Evolutionary conservation across 1,284 basidiomycete species (phyloP), one percentile per base, ranked within the genome.

Genomic region (Rhodotorula sp.): DNA sequence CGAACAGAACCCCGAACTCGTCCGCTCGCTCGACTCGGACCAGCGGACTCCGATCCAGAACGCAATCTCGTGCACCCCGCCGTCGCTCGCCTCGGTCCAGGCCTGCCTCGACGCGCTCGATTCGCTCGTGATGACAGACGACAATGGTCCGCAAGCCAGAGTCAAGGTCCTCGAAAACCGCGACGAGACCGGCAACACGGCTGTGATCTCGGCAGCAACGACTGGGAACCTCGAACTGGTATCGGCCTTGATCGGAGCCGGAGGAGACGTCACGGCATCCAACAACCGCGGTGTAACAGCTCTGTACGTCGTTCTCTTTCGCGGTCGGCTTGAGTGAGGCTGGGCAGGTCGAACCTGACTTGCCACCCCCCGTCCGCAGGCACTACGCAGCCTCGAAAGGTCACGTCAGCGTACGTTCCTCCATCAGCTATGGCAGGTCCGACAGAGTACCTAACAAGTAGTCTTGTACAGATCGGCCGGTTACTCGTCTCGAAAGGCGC

Each of bases 341-440:
- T 4, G 14, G 28, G 21, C 1, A 28, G 26, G 14, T 23, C 56
- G 7, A 26, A 38, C 5, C 48, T 61, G 48, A 61, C 48, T 18
- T 16, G 23, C 8, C 28, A 18, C 16, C 0, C 52, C 28, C 16
- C 5, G 2, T 48, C 48, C 18, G 45, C 75, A 94, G 93, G 79
- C 93, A 97, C 82, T 97, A 97, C 78, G 93, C 93, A 45, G 94
- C 93, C 55, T 97, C 93, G 26, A 97, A 95, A 81, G 90, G 92
- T 58, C 89, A 89, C 62, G 87, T 93, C 67, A 88, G 92, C 79
- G 93, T 93, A 80, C 75, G 86, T 26, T 12, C 21, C 19, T 21
- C 23, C 2, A 3, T 15, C 38, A 16, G 26, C 12, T 4, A 26
- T 16, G 48, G 21, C 49, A 31, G 5, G 48, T 47, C 74, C 57